These are phyloP conservation scores for Ochromonas danica DNA, from an alignment of 108 stramenopile species.

Conservation along the genomic window DNA sequence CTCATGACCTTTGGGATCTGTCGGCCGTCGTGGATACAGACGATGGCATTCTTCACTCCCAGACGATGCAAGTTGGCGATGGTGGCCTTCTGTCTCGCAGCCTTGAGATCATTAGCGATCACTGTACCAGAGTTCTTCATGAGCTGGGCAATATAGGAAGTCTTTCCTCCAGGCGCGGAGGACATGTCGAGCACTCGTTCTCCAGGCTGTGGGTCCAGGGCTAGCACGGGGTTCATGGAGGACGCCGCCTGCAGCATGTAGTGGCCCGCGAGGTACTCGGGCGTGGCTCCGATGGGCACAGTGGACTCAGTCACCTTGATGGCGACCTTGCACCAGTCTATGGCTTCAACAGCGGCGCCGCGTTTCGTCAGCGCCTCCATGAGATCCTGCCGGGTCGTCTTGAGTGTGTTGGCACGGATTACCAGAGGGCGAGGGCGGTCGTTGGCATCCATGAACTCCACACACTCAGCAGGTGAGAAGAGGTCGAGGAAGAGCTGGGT, in stretches of 20 bases:
- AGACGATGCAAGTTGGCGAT: conserved; percentile 95
- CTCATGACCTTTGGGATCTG: conserved; percentile 75
- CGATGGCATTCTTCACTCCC: conserved; percentile 86
- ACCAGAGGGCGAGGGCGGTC: conserved; percentile 91
- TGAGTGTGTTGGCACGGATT: conserved; percentile 95
- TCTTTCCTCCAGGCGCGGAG: conserved; percentile 97
- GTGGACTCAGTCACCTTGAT: conserved; percentile 90
- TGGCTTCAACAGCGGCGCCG: conserved; percentile 91
- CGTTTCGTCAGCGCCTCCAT: conserved; percentile 93
- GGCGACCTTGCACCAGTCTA: conserved; percentile 97
- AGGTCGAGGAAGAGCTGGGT: conserved; percentile 88
- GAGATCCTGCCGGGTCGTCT: conserved; percentile 91
- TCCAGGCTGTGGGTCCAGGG: conserved; percentile 83
- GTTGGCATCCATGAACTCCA: conserved; percentile 93
- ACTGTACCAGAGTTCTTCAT: conserved; percentile 94
- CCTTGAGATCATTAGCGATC: conserved; percentile 90
- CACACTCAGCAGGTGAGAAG: conserved; percentile 82
- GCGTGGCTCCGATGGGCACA: conserved; percentile 98
- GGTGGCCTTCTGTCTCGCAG: conserved; percentile 89
- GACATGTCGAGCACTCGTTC: conserved; percentile 94
- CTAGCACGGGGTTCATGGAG: conserved; percentile 94
- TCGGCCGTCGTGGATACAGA: conserved; percentile 87
- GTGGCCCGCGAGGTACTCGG: conserved; percentile 96
- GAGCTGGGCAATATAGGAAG: conserved; percentile 90
- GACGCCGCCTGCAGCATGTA: conserved; percentile 99